Evolutionary conservation across 2,329 filamentous ascomycete species (phyloP).

Genomic region (Aspergillus transmontanensis): DNA sequence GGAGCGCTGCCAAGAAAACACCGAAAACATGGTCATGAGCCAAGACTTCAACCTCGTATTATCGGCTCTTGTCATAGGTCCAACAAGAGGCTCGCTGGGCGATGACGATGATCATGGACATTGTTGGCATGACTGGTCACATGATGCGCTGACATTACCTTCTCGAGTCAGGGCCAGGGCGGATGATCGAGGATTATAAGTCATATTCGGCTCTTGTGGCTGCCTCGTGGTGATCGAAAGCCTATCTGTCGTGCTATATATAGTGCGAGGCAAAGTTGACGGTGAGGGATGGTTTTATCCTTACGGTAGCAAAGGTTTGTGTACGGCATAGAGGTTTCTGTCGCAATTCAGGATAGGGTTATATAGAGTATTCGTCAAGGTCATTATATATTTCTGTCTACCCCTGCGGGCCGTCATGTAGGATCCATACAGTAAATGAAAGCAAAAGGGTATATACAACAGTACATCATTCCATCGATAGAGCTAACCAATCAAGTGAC

Average conservation of each 20-base stretch:
- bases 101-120: background rate
- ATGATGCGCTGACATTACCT: background rate
- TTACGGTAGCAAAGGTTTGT: too few species aligned
- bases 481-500: background rate
- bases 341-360: background rate
- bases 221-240: background rate
- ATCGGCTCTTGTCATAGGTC: background rate
- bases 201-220: background rate
- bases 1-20: background rate
- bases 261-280: background rate
- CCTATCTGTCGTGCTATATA: background rate
- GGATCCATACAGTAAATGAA: background rate
- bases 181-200: background rate
- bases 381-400: background rate
- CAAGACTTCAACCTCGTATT: background rate
- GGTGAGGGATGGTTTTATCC: background rate
- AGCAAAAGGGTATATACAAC: background rate
- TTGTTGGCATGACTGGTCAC: background rate
- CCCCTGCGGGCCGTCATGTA: background rate
- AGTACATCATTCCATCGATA: background rate
- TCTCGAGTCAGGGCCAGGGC: background rate
- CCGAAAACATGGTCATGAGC: background rate
- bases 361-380: background rate
- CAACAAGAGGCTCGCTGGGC: background rate
- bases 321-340: too few species aligned